Conservation (phyloP, 2,329 filamentous ascomycete species). For the Penicillium sp. region DNA sequence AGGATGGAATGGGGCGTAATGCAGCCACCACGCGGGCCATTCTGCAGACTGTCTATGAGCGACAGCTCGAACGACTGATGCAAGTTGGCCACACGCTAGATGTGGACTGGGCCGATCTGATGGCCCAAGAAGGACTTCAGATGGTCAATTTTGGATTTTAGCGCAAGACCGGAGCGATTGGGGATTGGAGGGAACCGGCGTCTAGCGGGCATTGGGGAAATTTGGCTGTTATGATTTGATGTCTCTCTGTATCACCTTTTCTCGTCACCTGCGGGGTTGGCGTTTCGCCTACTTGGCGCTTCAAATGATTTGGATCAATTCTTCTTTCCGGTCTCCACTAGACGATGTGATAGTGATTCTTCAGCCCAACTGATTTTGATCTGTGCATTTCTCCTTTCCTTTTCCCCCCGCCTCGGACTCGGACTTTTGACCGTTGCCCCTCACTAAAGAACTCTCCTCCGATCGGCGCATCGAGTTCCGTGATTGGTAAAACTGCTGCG, state of each 20-base stretch:
- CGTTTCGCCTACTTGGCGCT: constrained; percentile 17
- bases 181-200: constrained; percentile 2
- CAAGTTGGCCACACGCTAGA: constrained; percentile 38
- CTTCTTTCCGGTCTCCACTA: too few relatives aligned
- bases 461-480: constrained; percentile 15
- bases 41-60: constrained; percentile 46
- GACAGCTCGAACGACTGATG: constrained; percentile 41
- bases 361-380: constrained; percentile 6
- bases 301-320: constrained; percentile 4
- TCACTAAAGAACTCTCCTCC: constrained; percentile 5
- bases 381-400: constrained; percentile 2
- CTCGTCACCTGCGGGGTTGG: constrained; percentile 20
- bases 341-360: too few relatives aligned
- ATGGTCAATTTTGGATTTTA: constrained; percentile 50
- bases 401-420: background rate
- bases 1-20: constrained; percentile 44
- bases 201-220: constrained; percentile 3
- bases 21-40: constrained; percentile 43
- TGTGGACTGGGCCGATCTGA: constrained; percentile 49
- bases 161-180: constrained; percentile 6
- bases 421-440: constrained; percentile 11
- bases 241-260: too few relatives aligned
- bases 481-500: constrained; percentile 8
- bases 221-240: constrained; percentile 2
- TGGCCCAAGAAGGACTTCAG: constrained; percentile 42